These are phyloP conservation scores for Boletus speciosus DNA, from an alignment of 768 basidiomycete species.

Conservation along the genomic window DNA sequence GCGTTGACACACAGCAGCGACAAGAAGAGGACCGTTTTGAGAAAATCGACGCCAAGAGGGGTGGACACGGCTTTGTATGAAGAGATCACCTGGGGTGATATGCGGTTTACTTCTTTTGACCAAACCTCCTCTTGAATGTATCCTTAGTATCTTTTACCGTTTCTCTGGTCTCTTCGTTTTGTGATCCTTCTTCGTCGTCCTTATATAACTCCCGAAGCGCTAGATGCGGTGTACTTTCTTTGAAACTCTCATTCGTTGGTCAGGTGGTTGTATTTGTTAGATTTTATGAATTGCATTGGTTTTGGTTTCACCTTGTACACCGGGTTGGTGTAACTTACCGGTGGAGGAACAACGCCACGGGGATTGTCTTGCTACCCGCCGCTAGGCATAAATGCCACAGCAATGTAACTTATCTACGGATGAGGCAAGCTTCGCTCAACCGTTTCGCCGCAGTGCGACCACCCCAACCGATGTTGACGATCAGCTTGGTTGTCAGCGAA, in stretches of 20 bases:
- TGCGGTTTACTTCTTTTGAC: background rate
- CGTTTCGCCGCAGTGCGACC: background rate
- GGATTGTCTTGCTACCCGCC: background rate
- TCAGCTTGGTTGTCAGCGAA: background rate
- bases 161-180: background rate
- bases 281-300: background rate
- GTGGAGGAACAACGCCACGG: background rate
- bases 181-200: background rate
- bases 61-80: slow-evolving; percentile 83
- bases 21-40: slow-evolving; percentile 80
- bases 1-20: slow-evolving; percentile 45
- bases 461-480: background rate
- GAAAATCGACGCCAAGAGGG: slow-evolving; percentile 86
- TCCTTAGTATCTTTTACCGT: background rate
- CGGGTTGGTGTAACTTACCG: too few species aligned
- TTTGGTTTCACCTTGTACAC: background rate
- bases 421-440: background rate
- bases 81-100: background rate
- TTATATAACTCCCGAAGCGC: background rate
- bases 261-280: slow-evolving; percentile 1
- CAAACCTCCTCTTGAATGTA: background rate
- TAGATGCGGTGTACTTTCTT: background rate
- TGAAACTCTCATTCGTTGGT: background rate
- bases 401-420: background rate
- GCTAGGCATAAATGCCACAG: too few species aligned